phyloP scores from a whole-genome alignment of 2,329 filamentous ascomycete species.

The Monosporascus sp. region DNA sequence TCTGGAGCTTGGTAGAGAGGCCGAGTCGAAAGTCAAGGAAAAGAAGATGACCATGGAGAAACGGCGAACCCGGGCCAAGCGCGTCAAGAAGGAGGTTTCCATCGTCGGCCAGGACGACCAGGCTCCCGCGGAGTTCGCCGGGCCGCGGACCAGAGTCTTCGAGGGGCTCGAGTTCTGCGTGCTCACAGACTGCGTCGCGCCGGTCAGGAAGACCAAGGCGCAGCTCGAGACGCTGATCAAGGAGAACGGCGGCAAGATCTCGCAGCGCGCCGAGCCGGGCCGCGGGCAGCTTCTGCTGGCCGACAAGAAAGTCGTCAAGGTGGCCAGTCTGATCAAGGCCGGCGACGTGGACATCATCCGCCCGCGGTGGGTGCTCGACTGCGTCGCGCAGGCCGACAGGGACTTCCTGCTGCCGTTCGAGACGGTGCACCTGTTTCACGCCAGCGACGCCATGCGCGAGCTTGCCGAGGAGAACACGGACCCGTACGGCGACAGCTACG shows the following conservation, averaged over 20 bases:
- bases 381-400: conserved; percentile 54
- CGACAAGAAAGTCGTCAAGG: conserved; percentile 75
- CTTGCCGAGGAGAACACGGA: conserved; percentile 63
- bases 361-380: conserved; percentile 80
- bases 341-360: conserved; percentile 67
- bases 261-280: conserved; percentile 62
- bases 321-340: conserved; percentile 72
- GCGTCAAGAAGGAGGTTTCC: conserved; percentile 61
- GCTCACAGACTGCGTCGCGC: conserved; percentile 67
- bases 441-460: conserved; percentile 48
- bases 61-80: conserved; percentile 51
- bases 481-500: conserved; percentile 76
- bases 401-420: conserved; percentile 60
- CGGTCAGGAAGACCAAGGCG: conserved; percentile 67
- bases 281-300: conserved; percentile 66
- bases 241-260: conserved; percentile 72
- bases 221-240: conserved; percentile 80
- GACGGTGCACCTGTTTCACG: conserved; percentile 65
- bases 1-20: conserved; percentile 59
- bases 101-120: conserved; percentile 64
- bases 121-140: conserved; percentile 39
- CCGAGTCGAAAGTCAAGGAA: conserved; percentile 65
- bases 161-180: conserved; percentile 75
- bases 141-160: conserved; percentile 61
- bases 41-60: conserved; percentile 76